Percentiles rank a stretch among this genome's conserved stretches.
Conservation (phyloP, 495 filamentous ascomycete genomes). For the Coniosporium apollinis region DNA sequence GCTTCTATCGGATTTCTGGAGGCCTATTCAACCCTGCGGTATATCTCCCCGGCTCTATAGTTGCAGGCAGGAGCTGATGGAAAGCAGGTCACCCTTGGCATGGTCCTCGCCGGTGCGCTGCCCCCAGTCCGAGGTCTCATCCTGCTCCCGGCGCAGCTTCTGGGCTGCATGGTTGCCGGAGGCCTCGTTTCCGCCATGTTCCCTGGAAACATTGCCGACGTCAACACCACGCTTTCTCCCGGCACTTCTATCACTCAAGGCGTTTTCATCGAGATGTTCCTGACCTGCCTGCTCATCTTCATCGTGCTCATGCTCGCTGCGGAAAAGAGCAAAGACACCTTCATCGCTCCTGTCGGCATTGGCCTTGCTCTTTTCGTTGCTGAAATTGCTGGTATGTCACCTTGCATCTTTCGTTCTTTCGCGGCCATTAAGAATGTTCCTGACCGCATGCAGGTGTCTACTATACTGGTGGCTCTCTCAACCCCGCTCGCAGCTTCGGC, state of each 20-base stretch:
- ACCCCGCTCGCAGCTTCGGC: slow-evolving; percentile 12
- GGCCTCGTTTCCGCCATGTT: slow-evolving; percentile 44
- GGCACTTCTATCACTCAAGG: slow-evolving; percentile 45
- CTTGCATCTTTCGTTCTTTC: neutral
- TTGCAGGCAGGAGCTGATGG: neutral
- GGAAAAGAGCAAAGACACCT: slow-evolving; percentile 64
- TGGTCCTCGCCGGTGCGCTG: slow-evolving; percentile 38
- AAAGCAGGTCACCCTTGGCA: slow-evolving; percentile 35
- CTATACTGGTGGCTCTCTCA: slow-evolving; percentile 19
- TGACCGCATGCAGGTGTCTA: slow-evolving; percentile 11
- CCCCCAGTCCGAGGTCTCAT: slow-evolving; percentile 30
- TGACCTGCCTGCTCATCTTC: slow-evolving; percentile 58
- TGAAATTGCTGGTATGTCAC: slow-evolving; percentile 40
- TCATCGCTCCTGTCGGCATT: slow-evolving; percentile 60
- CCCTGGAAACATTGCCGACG: slow-evolving; percentile 32
- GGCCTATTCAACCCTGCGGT: slow-evolving; percentile 71
- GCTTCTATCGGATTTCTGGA: slow-evolving; percentile 62
- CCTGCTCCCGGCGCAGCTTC: slow-evolving; percentile 35
- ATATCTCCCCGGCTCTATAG: slow-evolving; percentile 2
- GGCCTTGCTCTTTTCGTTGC: slow-evolving; percentile 57
- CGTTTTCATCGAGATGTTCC: slow-evolving; percentile 62
- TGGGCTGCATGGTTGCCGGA: slow-evolving; percentile 37
- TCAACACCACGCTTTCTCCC: slow-evolving; percentile 38
- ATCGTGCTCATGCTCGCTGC: slow-evolving; percentile 67
- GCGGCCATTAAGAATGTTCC: neutral